Evolutionary conservation across 2,329 filamentous ascomycete species (phyloP), one percentile per base, ranked within the genome.

Genomic region (Geosmithia putterillii): DNA sequence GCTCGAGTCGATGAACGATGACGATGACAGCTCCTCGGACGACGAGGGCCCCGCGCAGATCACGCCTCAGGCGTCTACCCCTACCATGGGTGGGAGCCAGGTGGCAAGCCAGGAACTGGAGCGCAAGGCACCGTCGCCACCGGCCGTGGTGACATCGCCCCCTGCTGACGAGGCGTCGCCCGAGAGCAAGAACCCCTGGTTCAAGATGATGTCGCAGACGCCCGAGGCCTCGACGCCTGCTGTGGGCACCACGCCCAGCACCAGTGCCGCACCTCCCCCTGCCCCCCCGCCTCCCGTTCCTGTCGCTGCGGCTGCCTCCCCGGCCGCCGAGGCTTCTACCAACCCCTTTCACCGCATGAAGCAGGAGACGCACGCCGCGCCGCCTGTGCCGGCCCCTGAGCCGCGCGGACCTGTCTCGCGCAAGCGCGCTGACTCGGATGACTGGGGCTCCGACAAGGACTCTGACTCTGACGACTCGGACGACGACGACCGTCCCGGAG

Each of bases 321-420:
- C 43, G 7, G 37, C 41, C 17, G 20, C 21, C 12, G 73, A 81
- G 40, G 72, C 76, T 20, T 89, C 86, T n/a, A 96, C 86, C 9
- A 98, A 98, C 58, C 92, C 92, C 4, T 98, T 96, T 79, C 86
- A 94, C 61, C 84, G 88, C 45, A 78, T 94, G 57, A 79, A 83
- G 5, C 77, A 83, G 52, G 74, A 86, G 49, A 60, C 69, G 52
- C 74, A 85, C 49, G 61, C 69, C 44, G 58, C 65, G 2, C 62
- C 69, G 21, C 59, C 61, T 14, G 52, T 60, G 7, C 52, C 60
- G 9, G 54, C 62, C 47, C 61, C 58, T 40, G 59, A 63, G 51
- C 67, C 65, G 46, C 20, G 17, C 18, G 36, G 36, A 8, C 68
- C 76, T n/a, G 65, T 60, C 15, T 74, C 73, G 10, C 67, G 74